Base-by-base conservation (phyloP, 1,139 yeast genomes). In the Arxiozyma slooffiae region DNA sequence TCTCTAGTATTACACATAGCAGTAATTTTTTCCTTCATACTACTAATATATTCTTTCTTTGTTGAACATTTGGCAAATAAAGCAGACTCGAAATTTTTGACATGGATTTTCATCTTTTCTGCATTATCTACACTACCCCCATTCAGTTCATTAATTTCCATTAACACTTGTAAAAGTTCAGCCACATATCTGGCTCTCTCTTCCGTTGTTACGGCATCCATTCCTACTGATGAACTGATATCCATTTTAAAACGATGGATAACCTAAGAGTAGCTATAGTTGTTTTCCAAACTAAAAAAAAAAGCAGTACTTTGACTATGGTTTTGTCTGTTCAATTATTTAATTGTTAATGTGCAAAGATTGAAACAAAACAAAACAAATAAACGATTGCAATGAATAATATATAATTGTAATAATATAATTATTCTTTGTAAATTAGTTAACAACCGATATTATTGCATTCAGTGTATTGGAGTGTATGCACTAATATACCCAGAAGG, bases 41-140 rank as follows among this genome's bases (percentile, higher is more conserved):
- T 59, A 49, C 65, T 68, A 57, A 66, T 54, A 52, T 67, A 67
- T 52, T 64, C 64, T 50, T 63, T 63, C 53, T 59, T 63, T 6
- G 66, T 57, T 2, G 68, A 64, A 48, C 67, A 58, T 45, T 67
- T 66, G 7, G 67, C 66, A 51, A 59, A 66, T 44, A 67, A 49
- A 30, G 67, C 68, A 16, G 64, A 60, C 50, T 67, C 70, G 44
- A 66, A 67, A 50, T 65, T 67, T 51, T 62, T 66, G 14, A 68
- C 69, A 44, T 66, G 67, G 8, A 65, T 52, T 53, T 62, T 65
- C 63, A 67, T 59, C 54, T 66, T 67, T 48, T 64, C 68, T 44
- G 67, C 61, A 26, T 66, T 66, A 41, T 61, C 64, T 37, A 57
- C 57, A 34, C 60, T 60, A 3, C 68, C 68, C 40, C 69, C 69